Evolutionary conservation across 202 grass and related monocot genomes (phyloP), one percentile per base, ranked within the genome.

Genomic region (Setaria italica): DNA sequence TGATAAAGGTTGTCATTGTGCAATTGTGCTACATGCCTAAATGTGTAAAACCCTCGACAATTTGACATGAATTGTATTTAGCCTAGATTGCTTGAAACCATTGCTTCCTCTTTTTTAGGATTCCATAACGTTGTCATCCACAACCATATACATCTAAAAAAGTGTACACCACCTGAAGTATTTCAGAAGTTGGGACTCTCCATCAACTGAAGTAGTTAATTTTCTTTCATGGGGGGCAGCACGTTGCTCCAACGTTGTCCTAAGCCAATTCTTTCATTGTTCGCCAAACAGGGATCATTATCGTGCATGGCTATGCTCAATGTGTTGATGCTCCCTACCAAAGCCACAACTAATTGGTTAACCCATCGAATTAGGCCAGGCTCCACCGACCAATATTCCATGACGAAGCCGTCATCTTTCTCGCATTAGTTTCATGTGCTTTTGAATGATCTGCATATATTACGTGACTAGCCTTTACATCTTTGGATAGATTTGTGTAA

Each of bases 341-440:
- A 75, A 80, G 64, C 57, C 67, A 51, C 16, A 14, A 35, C 84
- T 81, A n/a, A 53, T 82, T 81, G 70, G 63, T 48, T 55, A 49
- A 74, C 59, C n/a, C 74, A 51, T 82, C 19, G 0, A 75, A 39
- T 41, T 64, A 77, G 64, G 60, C 47, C 74, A 42, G 30, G 72
- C 66, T 72, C 64, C 73, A 50, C 79, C 15, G 73, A 78, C 72
- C 79, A 82, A 69, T 75, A 80, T 75, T 80, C 32, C 41, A 79
- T n/a, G 70, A 54, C 43, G 11, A 25, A 25, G 39, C 19, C 45
- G 30, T 62, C 42, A 2, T 54, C 67, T 60, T 51, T 68, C 30
- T n/a, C 57, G 7, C 62, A 19, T 34, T 62, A 37, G 37, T 82
- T 59, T 80, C 77, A 76, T 62, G 43, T 33, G 12, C 39, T 41